Evolutionary conservation across 495 filamentous ascomycete species (phyloP).

Genomic region (Podospora tetraspora): DNA sequence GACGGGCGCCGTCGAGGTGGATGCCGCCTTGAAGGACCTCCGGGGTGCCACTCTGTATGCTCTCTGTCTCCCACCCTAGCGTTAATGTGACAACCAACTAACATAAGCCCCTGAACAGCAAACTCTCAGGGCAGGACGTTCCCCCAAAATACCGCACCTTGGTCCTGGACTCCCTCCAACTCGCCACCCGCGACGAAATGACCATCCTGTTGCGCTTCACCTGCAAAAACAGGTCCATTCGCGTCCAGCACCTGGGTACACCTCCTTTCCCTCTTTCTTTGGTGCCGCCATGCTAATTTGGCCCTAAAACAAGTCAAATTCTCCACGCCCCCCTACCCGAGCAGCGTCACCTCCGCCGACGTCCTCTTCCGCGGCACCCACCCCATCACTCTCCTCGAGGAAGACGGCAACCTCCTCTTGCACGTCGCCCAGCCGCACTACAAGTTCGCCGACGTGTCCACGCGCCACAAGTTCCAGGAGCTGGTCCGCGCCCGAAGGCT

Average conservation of each 20-base stretch:
- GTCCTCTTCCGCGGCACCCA: conserved; percentile 6
- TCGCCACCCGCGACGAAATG: conserved; percentile 5
- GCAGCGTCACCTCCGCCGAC: neutral
- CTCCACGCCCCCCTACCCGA: neutral
- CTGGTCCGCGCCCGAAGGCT: neutral
- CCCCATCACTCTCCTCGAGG: neutral
- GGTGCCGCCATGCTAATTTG: no score
- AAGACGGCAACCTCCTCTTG: neutral
- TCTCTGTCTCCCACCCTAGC: neutral
- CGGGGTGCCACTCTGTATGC: conserved; percentile 1
- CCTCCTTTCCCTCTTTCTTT: neutral
- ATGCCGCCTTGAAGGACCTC: neutral
- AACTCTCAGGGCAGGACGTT: neutral
- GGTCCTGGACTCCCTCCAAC: neutral
- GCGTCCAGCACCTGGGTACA: conserved; percentile 3
- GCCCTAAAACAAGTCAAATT: neutral
- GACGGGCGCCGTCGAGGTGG: neutral
- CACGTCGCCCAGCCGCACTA: neutral
- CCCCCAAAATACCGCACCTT: neutral
- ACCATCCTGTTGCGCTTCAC: neutral
- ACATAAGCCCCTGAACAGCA: neutral
- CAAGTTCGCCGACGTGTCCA: neutral
- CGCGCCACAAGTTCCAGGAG: conserved; percentile 3
- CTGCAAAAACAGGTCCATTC: neutral
- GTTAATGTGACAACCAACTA: neutral